These are phyloP conservation scores for Cytospora chrysosperma DNA, from an alignment of 2,329 filamentous ascomycete species.

Conservation along the genomic window DNA sequence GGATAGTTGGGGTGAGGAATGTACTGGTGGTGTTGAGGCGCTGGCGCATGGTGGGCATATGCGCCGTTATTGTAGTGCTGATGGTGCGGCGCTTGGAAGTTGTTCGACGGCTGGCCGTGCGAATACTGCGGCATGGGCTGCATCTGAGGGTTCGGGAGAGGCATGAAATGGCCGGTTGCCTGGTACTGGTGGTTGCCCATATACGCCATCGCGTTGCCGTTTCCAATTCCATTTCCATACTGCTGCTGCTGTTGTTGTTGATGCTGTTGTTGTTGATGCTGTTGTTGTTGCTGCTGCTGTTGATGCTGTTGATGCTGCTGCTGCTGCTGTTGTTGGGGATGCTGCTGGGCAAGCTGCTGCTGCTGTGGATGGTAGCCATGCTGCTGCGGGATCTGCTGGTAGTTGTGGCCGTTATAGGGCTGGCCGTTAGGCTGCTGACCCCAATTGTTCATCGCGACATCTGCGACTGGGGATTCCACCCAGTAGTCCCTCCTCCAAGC, in stretches of 20 bases:
- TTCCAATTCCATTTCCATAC: constrained; percentile 17
- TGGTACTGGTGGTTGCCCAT: constrained; percentile 27
- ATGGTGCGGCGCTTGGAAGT: constrained; percentile 28
- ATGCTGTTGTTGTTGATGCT: constrained; percentile 29
- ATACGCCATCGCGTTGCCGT: constrained; percentile 22
- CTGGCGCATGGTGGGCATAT: constrained; percentile 25
- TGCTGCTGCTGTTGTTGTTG: constrained; percentile 27
- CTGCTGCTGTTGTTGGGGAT: constrained; percentile 22
- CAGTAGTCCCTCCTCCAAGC: not conserved
- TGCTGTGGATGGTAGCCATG: constrained; percentile 26
- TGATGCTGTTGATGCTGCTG: constrained; percentile 26
- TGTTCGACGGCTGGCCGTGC: constrained; percentile 28
- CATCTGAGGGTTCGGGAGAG: constrained; percentile 29
- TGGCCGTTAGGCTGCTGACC: constrained; percentile 24
- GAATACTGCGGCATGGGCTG: constrained; percentile 28
- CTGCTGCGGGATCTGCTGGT: constrained; percentile 21
- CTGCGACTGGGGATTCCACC: constrained; percentile 2
- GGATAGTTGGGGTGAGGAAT: constrained; percentile 35
- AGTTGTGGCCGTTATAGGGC: constrained; percentile 20
- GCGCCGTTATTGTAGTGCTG: constrained; percentile 30
- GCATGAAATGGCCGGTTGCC: constrained; percentile 27
- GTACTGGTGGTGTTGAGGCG: constrained; percentile 13
- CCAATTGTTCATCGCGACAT: constrained; percentile 26
- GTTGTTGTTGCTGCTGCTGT: constrained; percentile 23
- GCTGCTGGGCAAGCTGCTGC: constrained; percentile 26